Evolutionary conservation across 345 rosid genomes (phyloP), one percentile per base, ranked within the genome.

Genomic region (Leavenworthia alabamica): DNA sequence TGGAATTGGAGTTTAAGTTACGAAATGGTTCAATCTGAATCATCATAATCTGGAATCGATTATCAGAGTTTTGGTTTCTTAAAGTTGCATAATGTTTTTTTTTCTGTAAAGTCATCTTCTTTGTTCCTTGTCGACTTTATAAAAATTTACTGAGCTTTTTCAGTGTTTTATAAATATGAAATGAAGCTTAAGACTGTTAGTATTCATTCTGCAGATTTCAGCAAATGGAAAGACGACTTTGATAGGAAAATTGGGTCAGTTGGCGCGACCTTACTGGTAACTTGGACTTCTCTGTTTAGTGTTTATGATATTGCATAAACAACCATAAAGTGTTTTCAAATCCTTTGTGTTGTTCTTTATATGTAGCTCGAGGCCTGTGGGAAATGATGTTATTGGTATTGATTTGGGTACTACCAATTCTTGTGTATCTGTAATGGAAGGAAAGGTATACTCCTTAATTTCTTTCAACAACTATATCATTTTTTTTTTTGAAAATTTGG

Each of bases 221-320:
- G 73, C 76, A 4, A 80, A 77, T 73, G 80, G 74, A 50, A 84
- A 77, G 66, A 67, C 80, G 3, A 70, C 83, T 15, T 49, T 80
- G 83, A 37, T 73, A 12, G 66, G 75, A n/a, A 79, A 42, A 36
- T 48, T 70, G 48, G 53, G 73, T 62, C 42, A 66, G 12, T 66
- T 79, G 61, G 78, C 82, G 3, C 77, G 86, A 64, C 78, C 83
- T 48, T 84, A 80, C 75, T 80, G 90, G 90, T 84, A 73, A 28
- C 8, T 49, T 47, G 1, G 16, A 23, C 10, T 20, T 26, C 56
- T 45, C 27, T 6, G 29, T 11, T 35, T 59, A 13, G 33, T 29
- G 7, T n/a, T n/a, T n/a, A n/a, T n/a, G 6, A n/a, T n/a, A n/a
- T n/a, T n/a, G n/a, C n/a, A n/a, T n/a, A n/a, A n/a, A n/a, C n/a